A percentile compares a stretch with the other conserved stretches of the same genome.
phyloP scores from a whole-genome alignment of 192 early-diverging fungal species.

The Powellomyces hirtus region DNA sequence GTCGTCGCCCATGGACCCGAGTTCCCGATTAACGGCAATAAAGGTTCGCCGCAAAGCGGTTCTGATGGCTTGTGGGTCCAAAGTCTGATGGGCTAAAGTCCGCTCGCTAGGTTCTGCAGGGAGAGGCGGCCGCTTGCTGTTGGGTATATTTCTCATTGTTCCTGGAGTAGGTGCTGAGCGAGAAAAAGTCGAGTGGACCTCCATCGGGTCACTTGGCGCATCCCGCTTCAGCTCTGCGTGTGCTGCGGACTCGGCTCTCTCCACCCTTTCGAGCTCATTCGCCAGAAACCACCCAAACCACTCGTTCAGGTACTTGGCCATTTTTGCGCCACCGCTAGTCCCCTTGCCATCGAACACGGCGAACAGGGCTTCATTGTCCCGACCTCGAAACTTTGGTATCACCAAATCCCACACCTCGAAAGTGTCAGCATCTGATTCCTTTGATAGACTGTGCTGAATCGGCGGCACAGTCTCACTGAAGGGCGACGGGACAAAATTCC shows the following conservation, averaged over 20 bases:
- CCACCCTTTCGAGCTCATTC: slow-evolving; percentile 71
- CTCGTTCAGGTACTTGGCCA: slow-evolving; percentile 70
- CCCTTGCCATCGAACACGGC: slow-evolving; percentile 80
- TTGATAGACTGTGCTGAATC: not conserved
- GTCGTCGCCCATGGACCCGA: slow-evolving; percentile 51
- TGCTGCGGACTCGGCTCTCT: slow-evolving; percentile 11
- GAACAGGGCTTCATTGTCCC: slow-evolving; percentile 88
- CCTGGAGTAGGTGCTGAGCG: not conserved
- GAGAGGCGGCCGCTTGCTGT: not conserved
- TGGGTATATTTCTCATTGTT: not conserved
- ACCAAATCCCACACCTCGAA: slow-evolving; percentile 85
- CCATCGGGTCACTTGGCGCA: not conserved
- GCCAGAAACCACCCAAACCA: slow-evolving; percentile 64
- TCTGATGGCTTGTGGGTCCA: slow-evolving; percentile 53
- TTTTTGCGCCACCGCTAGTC: slow-evolving; percentile 47
- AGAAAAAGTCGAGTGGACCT: not conserved
- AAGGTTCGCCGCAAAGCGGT: slow-evolving; percentile 81
- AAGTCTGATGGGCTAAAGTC: not conserved
- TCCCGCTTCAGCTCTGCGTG: not conserved
- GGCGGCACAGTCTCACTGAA: not conserved
- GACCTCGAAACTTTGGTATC: slow-evolving; percentile 74
- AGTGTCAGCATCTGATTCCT: slow-evolving; percentile 46
- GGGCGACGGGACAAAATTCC: not conserved
- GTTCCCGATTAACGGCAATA: slow-evolving; percentile 75
- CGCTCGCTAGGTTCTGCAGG: not conserved